Conservation (phyloP, 129 eudicot species). For the Pseudognaphalium luteoalbum region DNA sequence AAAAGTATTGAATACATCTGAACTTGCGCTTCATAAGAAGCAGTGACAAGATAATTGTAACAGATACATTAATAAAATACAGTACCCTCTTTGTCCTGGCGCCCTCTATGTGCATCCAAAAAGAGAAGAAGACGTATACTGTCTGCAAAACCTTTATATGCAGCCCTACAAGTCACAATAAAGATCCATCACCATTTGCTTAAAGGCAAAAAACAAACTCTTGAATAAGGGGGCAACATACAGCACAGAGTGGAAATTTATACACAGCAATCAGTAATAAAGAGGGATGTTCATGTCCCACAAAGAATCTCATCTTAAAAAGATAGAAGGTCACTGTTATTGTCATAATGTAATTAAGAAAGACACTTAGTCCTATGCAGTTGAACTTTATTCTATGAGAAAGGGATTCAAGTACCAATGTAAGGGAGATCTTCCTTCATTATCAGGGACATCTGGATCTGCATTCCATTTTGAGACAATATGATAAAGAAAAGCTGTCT, state of each 20-base stretch:
- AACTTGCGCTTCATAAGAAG: slow-evolving; percentile 3
- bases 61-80: slow-evolving; percentile 19
- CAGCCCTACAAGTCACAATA: slow-evolving; percentile 71
- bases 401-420: slow-evolving; percentile 73
- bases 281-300: not conserved
- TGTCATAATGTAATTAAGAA: slow-evolving; percentile 9
- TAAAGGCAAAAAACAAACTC: not conserved
- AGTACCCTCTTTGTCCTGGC: slow-evolving; percentile 97
- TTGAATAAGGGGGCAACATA: slow-evolving; percentile 1
- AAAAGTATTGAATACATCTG: not conserved
- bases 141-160: slow-evolving; percentile 99
- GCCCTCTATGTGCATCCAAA: slow-evolving; percentile 90
- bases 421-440: slow-evolving; percentile 93
- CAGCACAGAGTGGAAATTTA: not conserved
- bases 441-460: slow-evolving; percentile 94
- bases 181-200: slow-evolving; percentile 16
- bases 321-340: not conserved
- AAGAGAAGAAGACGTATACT: slow-evolving; percentile 93
- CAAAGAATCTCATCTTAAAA: slow-evolving; percentile 12
- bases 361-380: slow-evolving; percentile 1
- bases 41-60: not conserved
- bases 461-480: slow-evolving; percentile 97
- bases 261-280: not conserved
- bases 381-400: not conserved
- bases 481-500: slow-evolving; percentile 90